Evolutionary conservation across 805 yeast genomes (phyloP), one percentile per base, ranked within the genome.

Genomic region (Limtongia smithiae): DNA sequence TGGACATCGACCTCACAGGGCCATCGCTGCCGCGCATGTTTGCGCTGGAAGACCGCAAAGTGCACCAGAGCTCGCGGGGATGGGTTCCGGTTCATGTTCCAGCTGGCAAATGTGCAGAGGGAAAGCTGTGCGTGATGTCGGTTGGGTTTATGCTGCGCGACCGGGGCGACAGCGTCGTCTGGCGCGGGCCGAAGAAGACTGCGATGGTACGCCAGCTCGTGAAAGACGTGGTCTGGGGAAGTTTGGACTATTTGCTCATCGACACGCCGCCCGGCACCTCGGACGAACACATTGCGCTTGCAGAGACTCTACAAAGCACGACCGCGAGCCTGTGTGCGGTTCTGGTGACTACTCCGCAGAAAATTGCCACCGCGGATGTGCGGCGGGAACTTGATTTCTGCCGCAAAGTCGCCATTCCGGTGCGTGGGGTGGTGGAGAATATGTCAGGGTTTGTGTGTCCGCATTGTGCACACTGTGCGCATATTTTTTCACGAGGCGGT

Each of bases 261-360:
- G 99, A 93, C 65, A 93, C 99, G 0, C 99, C 99, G 0, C 99
- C 99, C 0, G 99, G 99, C 0, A 93, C 99, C 0, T 85, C 96
- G 0, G 99, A 93, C 67, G 99, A 93, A 65, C 99, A 93, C 65
- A 93, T 93, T 33, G 89, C 96, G 3, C 84, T 94, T 33, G 97
- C 97, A 4, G 97, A 93, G 63, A 95, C 89, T 66, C 73, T 93
- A 35, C 64, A 62, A 30, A 69, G 72, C 57, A 6, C 9, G 28
- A 6, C 9, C 28, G 81, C 81, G 0, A 74, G 75, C 24, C 28
- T 9, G 28, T 97, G 97, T 0, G 96, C 96, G 0, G 82, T 93
- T 0, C 78, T 93, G 1, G 99, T 93, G 5, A 93, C 98, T 0
- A 93, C 98, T 0, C 98, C 99, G 1, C 99, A 93, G 63, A 78